Evolutionary conservation across 139 green algal genomes (phyloP), one percentile per base, ranked within the genome.

Genomic region (Prasinococcaceae sp.): DNA sequence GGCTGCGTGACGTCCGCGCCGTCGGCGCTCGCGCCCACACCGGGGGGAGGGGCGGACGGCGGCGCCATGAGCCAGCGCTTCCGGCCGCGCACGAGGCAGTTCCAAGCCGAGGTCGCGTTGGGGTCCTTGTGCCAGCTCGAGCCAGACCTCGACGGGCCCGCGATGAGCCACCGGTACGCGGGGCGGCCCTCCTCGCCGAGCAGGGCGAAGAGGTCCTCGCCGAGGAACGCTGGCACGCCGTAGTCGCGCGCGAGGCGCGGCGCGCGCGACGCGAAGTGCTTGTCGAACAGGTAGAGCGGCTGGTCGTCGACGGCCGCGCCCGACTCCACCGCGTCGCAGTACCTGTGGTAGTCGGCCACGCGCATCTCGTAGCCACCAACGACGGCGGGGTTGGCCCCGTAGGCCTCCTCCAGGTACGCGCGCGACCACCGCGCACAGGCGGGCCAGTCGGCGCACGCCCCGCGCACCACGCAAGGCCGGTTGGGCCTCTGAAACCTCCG

Each of bases 51-150:
- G 19, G 39, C 46, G 22, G 61, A 38, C 46, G 50, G 90, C 3
- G 90, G 88, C 68, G 81, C 95, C 40, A 96, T 25, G 8, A 94
- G 68, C 86, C 85, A 95, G 60, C 90, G 92, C 69, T 96, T 96
- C 43, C 46, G 42, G 51, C 84, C 86, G 8, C 50, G 44, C 29
- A 94, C 55, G 23, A 94, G 82, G 1, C 83, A 82, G 51, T 98
- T 98, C 88, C 88, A 97, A 5, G 90, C 90, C 23, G 54, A 83
- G 3, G 83, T 96, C 20, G 73, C 54, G 63, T 94, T 96, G 30
- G 88, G 88, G 63, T 97, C 88, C 6, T 72, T 66, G 44, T 72
- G 63, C 28, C 33, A 72, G 8, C 35, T 58, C 24, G 63, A 72
- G 20, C 61, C 58, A 9, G 61, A 66, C 35, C 60, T 53, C 1